Percentiles rank a stretch among this genome's conserved stretches.
phyloP scores from a whole-genome alignment of 2,329 filamentous ascomycete genomes.

The Pseudogymnoascus sp. region DNA sequence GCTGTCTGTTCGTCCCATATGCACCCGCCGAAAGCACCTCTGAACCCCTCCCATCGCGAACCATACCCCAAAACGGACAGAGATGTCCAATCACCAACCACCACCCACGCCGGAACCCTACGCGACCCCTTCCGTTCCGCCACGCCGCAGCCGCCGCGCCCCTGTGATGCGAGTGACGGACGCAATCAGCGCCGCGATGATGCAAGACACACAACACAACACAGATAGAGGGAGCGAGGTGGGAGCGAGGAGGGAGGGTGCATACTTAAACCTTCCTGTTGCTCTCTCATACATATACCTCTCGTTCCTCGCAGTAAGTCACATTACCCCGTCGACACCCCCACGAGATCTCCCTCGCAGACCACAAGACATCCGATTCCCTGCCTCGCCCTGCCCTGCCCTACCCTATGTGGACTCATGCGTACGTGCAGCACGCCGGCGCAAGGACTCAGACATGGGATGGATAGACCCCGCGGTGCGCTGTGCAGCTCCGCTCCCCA shows the following conservation, averaged over 20 bases:
- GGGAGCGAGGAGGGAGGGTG: background rate
- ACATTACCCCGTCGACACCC: background rate
- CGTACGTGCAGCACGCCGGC: background rate
- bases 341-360: background rate
- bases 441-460: conserved; percentile 1
- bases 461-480: conserved; percentile 8
- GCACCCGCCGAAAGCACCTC: background rate
- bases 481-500: conserved; percentile 8
- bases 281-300: background rate
- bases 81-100: background rate
- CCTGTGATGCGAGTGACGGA: background rate
- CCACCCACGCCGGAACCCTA: background rate
- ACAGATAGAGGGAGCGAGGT: background rate
- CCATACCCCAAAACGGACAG: conserved; percentile 5
- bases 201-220: background rate
- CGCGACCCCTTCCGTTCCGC: conserved; percentile 6
- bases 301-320: background rate
- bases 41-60: conserved; percentile 3
- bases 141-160: conserved; percentile 8
- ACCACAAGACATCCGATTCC: background rate
- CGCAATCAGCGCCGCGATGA: background rate
- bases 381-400: background rate
- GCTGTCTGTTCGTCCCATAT: background rate
- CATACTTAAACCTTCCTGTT: background rate
- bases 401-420: conserved; percentile 11